Percentiles rank a stretch among this genome's conserved stretches.
phyloP scores from a whole-genome alignment of 345 rosid species.

The Boechera divaricarpa region DNA sequence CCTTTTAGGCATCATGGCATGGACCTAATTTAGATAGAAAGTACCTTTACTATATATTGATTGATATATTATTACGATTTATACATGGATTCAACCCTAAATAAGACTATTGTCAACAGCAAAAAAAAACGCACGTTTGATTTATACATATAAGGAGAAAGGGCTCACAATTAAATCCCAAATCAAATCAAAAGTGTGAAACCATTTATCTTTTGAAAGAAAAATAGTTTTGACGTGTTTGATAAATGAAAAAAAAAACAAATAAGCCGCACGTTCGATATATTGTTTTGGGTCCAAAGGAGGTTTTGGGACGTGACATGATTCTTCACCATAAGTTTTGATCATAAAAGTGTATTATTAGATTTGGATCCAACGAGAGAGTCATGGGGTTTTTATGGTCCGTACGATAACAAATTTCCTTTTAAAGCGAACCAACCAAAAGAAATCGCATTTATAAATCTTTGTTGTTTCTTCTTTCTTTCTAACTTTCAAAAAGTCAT shows the following conservation, averaged over 20 bases:
- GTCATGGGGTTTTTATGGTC: slow-evolving; percentile 32
- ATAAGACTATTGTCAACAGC: neutral
- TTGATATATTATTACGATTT: slow-evolving; percentile 9
- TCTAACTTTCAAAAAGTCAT: slow-evolving; percentile 42
- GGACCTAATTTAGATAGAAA: slow-evolving; percentile 34
- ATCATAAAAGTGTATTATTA: slow-evolving; percentile 26
- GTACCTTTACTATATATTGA: slow-evolving; percentile 14
- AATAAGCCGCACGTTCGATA: slow-evolving; percentile 32
- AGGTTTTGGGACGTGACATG: slow-evolving; percentile 40
- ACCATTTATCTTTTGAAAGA: neutral
- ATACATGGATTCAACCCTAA: slow-evolving; percentile 16
- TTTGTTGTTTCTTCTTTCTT: slow-evolving; percentile 19
- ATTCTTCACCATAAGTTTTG: slow-evolving; percentile 38
- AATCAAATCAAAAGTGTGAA: neutral
- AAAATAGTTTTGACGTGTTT: neutral
- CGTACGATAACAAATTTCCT: slow-evolving; percentile 27
- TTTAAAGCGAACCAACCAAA: slow-evolving; percentile 34
- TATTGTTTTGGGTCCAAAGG: slow-evolving; percentile 19
- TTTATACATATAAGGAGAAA: neutral
- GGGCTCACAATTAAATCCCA: neutral
- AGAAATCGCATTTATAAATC: slow-evolving; percentile 33
- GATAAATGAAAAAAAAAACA: slow-evolving; percentile 15
- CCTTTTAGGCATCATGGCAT: slow-evolving; percentile 38
- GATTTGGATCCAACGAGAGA: slow-evolving; percentile 28
- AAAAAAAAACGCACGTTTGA: neutral